phyloP scores from a whole-genome alignment of 2,329 filamentous ascomycete species.

The Fusarium anthophilum region DNA sequence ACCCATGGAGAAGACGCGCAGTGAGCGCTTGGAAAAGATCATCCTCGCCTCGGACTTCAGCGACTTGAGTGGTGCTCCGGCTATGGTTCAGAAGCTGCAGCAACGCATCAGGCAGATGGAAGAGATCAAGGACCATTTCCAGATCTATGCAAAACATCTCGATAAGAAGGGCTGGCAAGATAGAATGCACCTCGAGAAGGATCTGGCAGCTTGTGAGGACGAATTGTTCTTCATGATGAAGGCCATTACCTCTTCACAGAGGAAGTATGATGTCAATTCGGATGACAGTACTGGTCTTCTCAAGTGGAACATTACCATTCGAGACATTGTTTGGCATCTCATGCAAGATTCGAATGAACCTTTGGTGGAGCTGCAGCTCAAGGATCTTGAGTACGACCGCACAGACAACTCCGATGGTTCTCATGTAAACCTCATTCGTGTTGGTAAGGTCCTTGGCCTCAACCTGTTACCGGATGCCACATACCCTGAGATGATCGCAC shows the following conservation, averaged over 20 bases:
- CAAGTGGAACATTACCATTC: constrained; percentile 92
- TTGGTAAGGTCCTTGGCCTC: constrained; percentile 86
- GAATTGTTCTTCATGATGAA: constrained; percentile 99
- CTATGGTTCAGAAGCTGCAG: constrained; percentile 91
- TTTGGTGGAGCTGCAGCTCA: constrained; percentile 90
- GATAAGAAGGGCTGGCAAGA: constrained; percentile 94
- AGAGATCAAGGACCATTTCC: constrained; percentile 96
- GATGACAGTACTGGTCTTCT: constrained; percentile 78
- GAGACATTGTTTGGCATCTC: constrained; percentile 97
- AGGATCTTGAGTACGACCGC: constrained; percentile 90
- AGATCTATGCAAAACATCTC: constrained; percentile 86
- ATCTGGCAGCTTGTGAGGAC: constrained; percentile 89
- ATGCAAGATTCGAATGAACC: constrained; percentile 88
- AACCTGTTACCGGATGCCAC: constrained; percentile 91
- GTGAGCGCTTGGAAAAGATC: constrained; percentile 95
- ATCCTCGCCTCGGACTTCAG: constrained; percentile 99
- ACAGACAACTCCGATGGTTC: constrained; percentile 98
- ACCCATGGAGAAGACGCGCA: constrained; percentile 95
- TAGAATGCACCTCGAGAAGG: constrained; percentile 85
- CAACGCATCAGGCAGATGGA: constrained; percentile 92
- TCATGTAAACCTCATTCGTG: constrained; percentile 90
- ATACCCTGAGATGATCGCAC: constrained; percentile 95
- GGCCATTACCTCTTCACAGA: constrained; percentile 95
- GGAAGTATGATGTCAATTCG: constrained; percentile 77
- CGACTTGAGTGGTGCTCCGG: constrained; percentile 90